These are phyloP conservation scores for Pythium aphanidermatum DNA, from an alignment of 352 stramenopile species.

Conservation along the genomic window DNA sequence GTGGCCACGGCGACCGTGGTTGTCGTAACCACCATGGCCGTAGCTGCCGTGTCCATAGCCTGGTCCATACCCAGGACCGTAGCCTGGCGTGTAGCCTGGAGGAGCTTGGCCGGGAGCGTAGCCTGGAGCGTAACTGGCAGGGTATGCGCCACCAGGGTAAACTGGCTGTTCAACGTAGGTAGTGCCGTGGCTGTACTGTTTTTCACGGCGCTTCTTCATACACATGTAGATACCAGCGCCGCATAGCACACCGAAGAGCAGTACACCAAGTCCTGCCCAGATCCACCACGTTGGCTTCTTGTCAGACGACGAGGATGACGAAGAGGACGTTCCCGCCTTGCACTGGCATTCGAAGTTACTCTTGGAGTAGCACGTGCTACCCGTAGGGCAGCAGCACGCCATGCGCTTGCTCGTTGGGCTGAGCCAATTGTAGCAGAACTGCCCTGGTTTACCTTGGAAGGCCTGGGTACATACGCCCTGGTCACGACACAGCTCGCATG, in stretches of 20 bases:
- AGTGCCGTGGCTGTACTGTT: conserved; percentile 10
- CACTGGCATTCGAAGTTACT: conserved; percentile 43
- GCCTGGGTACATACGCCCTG: conserved; percentile 37
- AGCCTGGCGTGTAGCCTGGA: conserved; percentile 7
- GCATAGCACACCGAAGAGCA: conserved; percentile 28
- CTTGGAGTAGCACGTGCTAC: conserved; percentile 30
- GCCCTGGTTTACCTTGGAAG: conserved; percentile 31
- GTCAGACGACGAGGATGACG: conserved; percentile 8
- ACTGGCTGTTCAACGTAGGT: conserved; percentile 26
- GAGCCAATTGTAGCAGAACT: conserved; percentile 55
- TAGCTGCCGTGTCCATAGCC: conserved; percentile 4
- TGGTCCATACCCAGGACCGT: conserved; percentile 13
- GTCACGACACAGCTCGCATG: conserved; percentile 54
- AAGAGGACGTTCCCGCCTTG: conserved; percentile 16
- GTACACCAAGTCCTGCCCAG: conserved; percentile 26
- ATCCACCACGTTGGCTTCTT: conserved; percentile 24
- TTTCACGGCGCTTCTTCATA: conserved; percentile 31
- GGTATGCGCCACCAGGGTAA: conserved; percentile 30
- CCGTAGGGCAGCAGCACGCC: conserved; percentile 46
- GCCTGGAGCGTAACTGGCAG: conserved; percentile 31
- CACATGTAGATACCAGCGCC: conserved; percentile 23
- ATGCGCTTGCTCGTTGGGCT: conserved; percentile 26
- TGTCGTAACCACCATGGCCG: not conserved
- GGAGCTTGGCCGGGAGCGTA: conserved; percentile 18
- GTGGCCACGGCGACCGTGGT: conserved; percentile 4